phyloP scores from a whole-genome alignment of 331 rosid genomes.

The Dryas integrifolia region DNA sequence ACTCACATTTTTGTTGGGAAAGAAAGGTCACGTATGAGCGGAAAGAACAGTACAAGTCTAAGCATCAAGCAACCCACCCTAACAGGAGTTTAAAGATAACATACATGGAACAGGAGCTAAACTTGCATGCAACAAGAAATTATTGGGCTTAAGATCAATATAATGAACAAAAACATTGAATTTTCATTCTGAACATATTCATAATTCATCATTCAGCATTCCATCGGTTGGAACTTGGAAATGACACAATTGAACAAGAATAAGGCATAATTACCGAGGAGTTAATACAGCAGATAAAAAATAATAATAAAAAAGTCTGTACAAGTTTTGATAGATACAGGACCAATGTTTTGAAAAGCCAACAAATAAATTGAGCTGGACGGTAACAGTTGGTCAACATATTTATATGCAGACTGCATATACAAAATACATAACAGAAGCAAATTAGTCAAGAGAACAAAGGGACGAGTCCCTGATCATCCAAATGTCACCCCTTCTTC shows the following conservation, averaged over 20 bases:
- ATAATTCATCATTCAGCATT: constrained; percentile 4
- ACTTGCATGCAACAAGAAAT: neutral
- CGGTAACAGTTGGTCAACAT: constrained; percentile 40
- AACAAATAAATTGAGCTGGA: constrained; percentile 43
- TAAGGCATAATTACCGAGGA: constrained; percentile 20
- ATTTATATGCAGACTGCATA: constrained; percentile 61
- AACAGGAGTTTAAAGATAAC: too few relatives aligned
- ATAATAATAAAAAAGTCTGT: constrained; percentile 45
- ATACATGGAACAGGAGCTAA: too few relatives aligned
- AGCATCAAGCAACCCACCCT: too few relatives aligned
- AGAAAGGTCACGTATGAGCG: too few relatives aligned
- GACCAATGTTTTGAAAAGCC: constrained; percentile 42
- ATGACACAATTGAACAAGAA: constrained; percentile 28
- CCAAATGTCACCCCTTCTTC: constrained; percentile 16
- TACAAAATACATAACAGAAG: constrained; percentile 56
- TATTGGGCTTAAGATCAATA: neutral
- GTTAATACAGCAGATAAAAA: constrained; percentile 29
- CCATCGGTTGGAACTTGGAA: neutral
- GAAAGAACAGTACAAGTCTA: too few relatives aligned
- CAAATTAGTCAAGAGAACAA: constrained; percentile 19
- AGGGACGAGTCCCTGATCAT: constrained; percentile 3
- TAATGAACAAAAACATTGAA: neutral
- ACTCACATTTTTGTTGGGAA: too few relatives aligned
- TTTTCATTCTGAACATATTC: neutral
- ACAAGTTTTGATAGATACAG: constrained; percentile 58